Conservation (phyloP, 2,329 filamentous ascomycete species). For the Mycosphaerella arachidis region DNA sequence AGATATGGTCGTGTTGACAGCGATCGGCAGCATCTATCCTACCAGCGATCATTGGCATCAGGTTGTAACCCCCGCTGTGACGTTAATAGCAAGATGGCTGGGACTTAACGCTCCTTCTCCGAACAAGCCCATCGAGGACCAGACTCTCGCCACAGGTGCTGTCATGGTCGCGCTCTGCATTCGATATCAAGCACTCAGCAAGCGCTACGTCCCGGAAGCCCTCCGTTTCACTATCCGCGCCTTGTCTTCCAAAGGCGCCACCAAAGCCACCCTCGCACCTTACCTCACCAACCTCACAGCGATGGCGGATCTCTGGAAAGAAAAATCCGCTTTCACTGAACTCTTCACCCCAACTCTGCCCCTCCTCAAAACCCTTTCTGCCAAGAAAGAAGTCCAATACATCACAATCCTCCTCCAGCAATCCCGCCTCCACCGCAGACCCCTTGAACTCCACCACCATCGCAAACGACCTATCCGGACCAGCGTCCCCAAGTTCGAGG, state of each 20-base stretch:
- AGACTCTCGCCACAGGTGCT: conserved; percentile 64
- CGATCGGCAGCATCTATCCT: conserved; percentile 79
- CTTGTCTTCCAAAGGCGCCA: conserved; percentile 46
- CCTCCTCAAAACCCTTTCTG: conserved; percentile 29
- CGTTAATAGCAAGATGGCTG: conserved; percentile 78
- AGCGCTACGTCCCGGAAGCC: conserved; percentile 84
- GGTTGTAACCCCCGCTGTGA: conserved; percentile 82
- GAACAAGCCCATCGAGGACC: conserved; percentile 60
- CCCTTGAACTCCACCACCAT: conserved; percentile 85
- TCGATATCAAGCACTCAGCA: conserved; percentile 78
- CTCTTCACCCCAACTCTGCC: conserved; percentile 60
- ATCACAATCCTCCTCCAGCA: conserved; percentile 58
- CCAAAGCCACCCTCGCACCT: conserved; percentile 38
- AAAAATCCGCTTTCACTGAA: conserved; percentile 70
- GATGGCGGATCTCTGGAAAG: conserved; percentile 68
- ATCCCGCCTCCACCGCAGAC: conserved; percentile 64
- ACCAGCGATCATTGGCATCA: conserved; percentile 97
- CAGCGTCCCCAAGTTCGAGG: conserved; percentile 91
- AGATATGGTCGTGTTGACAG: conserved; percentile 78
- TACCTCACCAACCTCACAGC: conserved; percentile 62
- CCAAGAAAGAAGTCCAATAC: conserved; percentile 53
- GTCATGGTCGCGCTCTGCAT: conserved; percentile 75
- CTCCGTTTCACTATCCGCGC: conserved; percentile 77
- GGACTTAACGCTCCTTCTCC: conserved; percentile 63
- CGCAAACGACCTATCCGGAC: conserved; percentile 81